A percentile compares a stretch with the other conserved stretches of the same genome.
Conservation (phyloP, 495 filamentous ascomycete species). For the Daldinia concentrica region DNA sequence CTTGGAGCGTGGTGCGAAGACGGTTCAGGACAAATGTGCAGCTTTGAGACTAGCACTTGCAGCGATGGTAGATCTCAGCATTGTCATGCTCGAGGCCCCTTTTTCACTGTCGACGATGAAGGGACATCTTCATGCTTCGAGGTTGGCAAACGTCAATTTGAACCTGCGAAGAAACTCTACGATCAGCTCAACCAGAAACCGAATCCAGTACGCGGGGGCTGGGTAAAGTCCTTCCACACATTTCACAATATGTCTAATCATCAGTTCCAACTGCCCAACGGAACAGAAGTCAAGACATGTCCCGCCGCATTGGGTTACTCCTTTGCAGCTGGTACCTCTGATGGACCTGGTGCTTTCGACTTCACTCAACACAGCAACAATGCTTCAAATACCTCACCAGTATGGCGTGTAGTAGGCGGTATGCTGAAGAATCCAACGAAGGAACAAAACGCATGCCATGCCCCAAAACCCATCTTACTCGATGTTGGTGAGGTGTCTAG, state of each 20-base stretch:
- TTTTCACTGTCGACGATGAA: conserved; percentile 73
- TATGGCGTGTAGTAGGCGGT: conserved; percentile 81
- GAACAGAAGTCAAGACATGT: conserved; percentile 76
- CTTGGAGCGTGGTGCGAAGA: conserved; percentile 87
- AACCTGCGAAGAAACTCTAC: conserved; percentile 71
- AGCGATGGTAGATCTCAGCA: conserved; percentile 70
- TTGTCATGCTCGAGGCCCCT: conserved; percentile 88
- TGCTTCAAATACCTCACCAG: conserved; percentile 76
- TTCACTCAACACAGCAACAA: conserved; percentile 87
- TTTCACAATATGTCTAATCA: conserved; percentile 80
- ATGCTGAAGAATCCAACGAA: conserved; percentile 75
- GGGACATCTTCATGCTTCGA: conserved; percentile 84
- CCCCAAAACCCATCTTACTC: conserved; percentile 85
- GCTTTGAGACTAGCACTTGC: conserved; percentile 83
- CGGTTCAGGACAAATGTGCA: conserved; percentile 72
- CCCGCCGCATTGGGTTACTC: conserved; percentile 93
- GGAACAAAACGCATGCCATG: conserved; percentile 80
- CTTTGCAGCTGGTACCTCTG: conserved; percentile 94
- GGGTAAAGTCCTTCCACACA: conserved; percentile 77
- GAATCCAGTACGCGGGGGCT: conserved; percentile 63
- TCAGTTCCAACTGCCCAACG: conserved; percentile 78
- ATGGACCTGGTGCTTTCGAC: conserved; percentile 92
- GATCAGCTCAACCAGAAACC: conserved; percentile 59
- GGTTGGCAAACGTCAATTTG: conserved; percentile 77
- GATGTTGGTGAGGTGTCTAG: conserved; percentile 82